A percentile compares a stretch with the other conserved stretches of the same genome.
Conservation (phyloP, 2,329 filamentous ascomycete genomes). For the Penicillium sp. region DNA sequence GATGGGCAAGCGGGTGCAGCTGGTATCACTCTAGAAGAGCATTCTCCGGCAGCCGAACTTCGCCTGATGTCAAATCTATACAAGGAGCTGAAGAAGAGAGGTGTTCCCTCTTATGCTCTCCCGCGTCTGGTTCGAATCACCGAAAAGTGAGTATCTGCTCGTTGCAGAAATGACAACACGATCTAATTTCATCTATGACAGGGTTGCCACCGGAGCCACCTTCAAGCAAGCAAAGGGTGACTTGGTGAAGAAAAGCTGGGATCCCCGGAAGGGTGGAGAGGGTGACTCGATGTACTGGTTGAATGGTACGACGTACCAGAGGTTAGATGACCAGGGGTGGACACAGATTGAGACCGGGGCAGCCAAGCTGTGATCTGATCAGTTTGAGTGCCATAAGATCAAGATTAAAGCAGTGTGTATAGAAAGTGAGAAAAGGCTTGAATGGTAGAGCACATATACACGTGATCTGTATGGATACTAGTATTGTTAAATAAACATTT, state of each 20-base stretch:
- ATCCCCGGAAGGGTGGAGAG: slow-evolving; percentile 29
- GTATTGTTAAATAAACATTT: no score
- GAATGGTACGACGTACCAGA: slow-evolving; percentile 41
- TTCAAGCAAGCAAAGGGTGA: slow-evolving; percentile 52
- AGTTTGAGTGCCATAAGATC: neutral
- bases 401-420: neutral
- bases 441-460: no score
- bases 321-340: slow-evolving; percentile 41
- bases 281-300: slow-evolving; percentile 47
- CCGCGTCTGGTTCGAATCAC: slow-evolving; percentile 49
- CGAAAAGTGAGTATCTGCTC: slow-evolving; percentile 38
- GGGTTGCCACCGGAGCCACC: slow-evolving; percentile 48
- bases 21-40: slow-evolving; percentile 43
- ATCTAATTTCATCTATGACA: slow-evolving; percentile 10
- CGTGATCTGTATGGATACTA: no score
- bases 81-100: slow-evolving; percentile 40
- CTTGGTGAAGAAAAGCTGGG: slow-evolving; percentile 44
- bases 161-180: neutral
- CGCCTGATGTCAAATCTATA: slow-evolving; percentile 42
- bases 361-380: slow-evolving; percentile 40
- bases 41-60: slow-evolving; percentile 26
- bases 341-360: slow-evolving; percentile 41
- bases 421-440: neutral
- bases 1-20: slow-evolving; percentile 51
- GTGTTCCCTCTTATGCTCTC: slow-evolving; percentile 48